Base-by-base conservation (phyloP, 129 eudicot genomes). In the Pittosporum tobira region DNA sequence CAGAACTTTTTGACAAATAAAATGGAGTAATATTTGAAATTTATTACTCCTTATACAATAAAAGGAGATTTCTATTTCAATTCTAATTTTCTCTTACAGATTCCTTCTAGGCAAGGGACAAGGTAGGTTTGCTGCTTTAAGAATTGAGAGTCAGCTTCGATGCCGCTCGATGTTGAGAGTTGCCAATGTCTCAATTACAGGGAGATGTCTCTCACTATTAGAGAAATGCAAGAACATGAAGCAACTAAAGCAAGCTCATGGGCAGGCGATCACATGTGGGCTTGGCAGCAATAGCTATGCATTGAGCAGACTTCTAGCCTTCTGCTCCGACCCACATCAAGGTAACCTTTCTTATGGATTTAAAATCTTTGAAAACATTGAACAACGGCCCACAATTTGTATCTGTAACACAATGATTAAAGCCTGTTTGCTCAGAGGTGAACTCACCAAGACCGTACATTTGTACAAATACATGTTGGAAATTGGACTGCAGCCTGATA, bases 381-480 rank as follows among this genome's bases (percentile, higher is more conserved):
- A 79, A 48, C 46, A 79, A 4, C n/a, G n/a, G n/a, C 93, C 86
- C 64, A 70, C 87, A n/a, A 76, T 59, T 61, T 73, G 77, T 61
- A 46, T 79, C 38, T 79, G 65, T 31, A 83, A 83, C 74, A 79
- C 93, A 50, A 71, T 83, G 83, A 76, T 83, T 69, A 83, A 79
- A 76, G 76, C 81, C 15, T 83, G 73, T 50, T 27, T 79, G 56
- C 71, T 83, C 61, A 66, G 48, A 51, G 67, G 71, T 36, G 77
- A 83, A 15, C 58, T 59, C 7, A 44, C 43, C 12, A 76, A 16
- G 51, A 37, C 65, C 65, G 40, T 79, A 12, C 69, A 45, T 6
- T 57, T 79, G 22, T 79, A 70, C 80, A 76, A 64, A 67, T 56
- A 40, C 12, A 59, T 79, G 67, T 52, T 83, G 66, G 47, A 49